Evolutionary conservation across 2,329 filamentous ascomycete species (phyloP).

Genomic region (Periconia digitata): DNA sequence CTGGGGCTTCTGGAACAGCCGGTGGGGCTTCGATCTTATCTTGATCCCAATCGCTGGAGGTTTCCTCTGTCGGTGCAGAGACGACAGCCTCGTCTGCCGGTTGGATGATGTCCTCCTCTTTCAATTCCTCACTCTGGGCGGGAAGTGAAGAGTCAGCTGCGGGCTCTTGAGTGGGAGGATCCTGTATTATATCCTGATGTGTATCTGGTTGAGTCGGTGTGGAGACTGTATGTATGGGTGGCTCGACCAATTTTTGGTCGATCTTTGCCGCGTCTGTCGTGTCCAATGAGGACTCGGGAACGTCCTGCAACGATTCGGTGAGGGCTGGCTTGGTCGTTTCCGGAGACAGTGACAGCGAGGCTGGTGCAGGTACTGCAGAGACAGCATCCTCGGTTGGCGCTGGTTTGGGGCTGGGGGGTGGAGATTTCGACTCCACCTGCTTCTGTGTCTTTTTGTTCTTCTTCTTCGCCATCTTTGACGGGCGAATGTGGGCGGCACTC

Average conservation of each 20-base stretch:
- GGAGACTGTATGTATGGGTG: constrained; percentile 17
- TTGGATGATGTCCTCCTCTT: constrained; percentile 12
- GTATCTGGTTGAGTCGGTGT: constrained; percentile 4
- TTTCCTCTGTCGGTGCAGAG: constrained; percentile 1
- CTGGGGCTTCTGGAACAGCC: neutral
- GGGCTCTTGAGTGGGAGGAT: constrained; percentile 8
- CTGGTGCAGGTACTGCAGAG: constrained; percentile 19
- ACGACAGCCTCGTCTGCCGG: constrained; percentile 3
- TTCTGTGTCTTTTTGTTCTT: constrained; percentile 33
- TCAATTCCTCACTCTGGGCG: constrained; percentile 7
- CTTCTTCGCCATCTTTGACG: constrained; percentile 36
- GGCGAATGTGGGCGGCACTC: constrained; percentile 16
- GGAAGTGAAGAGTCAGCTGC: constrained; percentile 1
- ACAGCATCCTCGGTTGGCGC: constrained; percentile 19
- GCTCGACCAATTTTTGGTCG: constrained; percentile 19
- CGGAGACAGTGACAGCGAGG: constrained; percentile 17
- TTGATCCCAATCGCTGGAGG: neutral
- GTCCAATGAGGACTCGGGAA: constrained; percentile 16
- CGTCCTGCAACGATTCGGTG: constrained; percentile 19
- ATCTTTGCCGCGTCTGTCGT: constrained; percentile 19
- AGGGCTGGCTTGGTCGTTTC: constrained; percentile 12
- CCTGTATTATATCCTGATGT: constrained; percentile 2
- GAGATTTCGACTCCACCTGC: constrained; percentile 27
- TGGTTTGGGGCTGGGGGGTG: constrained; percentile 27
- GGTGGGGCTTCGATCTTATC: neutral